Conservation (phyloP, 2,329 filamentous ascomycete species). For the Tolypocladium album region DNA sequence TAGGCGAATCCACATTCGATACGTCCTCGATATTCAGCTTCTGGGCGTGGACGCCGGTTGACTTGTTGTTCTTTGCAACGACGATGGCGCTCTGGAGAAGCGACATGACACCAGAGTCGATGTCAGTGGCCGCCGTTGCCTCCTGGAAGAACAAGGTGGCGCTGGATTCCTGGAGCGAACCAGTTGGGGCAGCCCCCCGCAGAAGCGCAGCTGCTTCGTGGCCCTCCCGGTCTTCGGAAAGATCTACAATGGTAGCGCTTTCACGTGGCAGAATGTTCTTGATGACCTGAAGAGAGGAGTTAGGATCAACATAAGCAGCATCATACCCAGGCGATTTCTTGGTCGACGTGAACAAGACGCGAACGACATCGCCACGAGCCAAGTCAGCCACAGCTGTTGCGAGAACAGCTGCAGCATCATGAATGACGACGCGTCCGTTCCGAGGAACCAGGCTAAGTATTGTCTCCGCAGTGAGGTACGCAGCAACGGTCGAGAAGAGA, state of each 20-base stretch:
- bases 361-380: neutral
- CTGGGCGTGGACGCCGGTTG: neutral
- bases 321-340: neutral
- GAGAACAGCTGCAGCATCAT: neutral
- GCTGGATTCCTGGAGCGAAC: neutral
- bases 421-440: neutral
- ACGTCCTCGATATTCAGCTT: neutral
- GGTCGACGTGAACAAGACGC: neutral
- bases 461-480: neutral
- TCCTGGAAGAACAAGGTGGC: neutral
- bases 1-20: neutral
- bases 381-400: neutral
- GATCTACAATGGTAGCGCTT: neutral
- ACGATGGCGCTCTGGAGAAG: neutral
- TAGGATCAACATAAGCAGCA: neutral
- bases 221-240: neutral
- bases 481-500: neutral
- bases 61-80: neutral
- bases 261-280: neutral
- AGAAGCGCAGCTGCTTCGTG: neutral
- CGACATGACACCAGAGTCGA: neutral
- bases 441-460: neutral
- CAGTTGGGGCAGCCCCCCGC: neutral
- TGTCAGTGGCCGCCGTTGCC: neutral
- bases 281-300: neutral